Percentiles rank a stretch among this genome's conserved stretches.
These are phyloP conservation scores for Aspergillus calidoustus DNA, from an alignment of 2,329 filamentous ascomycete genomes.

Conservation along the genomic window DNA sequence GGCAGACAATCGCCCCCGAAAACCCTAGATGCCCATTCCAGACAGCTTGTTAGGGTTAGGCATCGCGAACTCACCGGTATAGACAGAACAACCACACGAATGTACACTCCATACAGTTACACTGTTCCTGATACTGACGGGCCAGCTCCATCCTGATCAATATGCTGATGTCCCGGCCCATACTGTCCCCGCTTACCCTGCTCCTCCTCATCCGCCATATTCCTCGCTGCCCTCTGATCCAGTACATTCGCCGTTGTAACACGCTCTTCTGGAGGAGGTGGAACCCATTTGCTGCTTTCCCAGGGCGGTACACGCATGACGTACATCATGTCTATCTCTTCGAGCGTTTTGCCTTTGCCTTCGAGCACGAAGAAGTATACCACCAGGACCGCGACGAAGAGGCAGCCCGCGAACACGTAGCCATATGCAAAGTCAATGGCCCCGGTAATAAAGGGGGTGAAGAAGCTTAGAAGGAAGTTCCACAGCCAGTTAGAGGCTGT, in stretches of 20 bases:
- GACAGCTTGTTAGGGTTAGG: too few relatives aligned
- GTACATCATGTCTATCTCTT: conserved; percentile 79
- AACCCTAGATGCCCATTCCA: too few relatives aligned
- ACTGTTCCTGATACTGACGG: not conserved
- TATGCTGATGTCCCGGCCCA: conserved; percentile 28
- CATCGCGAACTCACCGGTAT: not conserved
- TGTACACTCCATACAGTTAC: not conserved
- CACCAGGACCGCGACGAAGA: conserved; percentile 64
- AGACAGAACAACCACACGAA: not conserved
- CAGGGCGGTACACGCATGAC: conserved; percentile 64
- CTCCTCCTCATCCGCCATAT: conserved; percentile 25
- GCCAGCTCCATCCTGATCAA: conserved; percentile 24
- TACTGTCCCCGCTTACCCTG: conserved; percentile 14
- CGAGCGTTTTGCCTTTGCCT: conserved; percentile 69
- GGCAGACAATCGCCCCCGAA: too few relatives aligned
- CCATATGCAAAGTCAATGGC: conserved; percentile 75
- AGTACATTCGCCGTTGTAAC: conserved; percentile 27
- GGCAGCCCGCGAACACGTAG: conserved; percentile 76
- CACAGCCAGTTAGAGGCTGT: conserved; percentile 76
- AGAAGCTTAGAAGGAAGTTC: conserved; percentile 75
- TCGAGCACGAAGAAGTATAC: conserved; percentile 76
- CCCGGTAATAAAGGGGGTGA: conserved; percentile 75
- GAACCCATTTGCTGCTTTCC: conserved; percentile 57
- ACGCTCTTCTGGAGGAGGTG: conserved; percentile 29
- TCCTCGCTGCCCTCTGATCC: conserved; percentile 25